These are phyloP conservation scores for Physcomitrellopsis africana DNA, from an alignment of 225 moss, liverwort and hornwort genomes.

Conservation along the genomic window DNA sequence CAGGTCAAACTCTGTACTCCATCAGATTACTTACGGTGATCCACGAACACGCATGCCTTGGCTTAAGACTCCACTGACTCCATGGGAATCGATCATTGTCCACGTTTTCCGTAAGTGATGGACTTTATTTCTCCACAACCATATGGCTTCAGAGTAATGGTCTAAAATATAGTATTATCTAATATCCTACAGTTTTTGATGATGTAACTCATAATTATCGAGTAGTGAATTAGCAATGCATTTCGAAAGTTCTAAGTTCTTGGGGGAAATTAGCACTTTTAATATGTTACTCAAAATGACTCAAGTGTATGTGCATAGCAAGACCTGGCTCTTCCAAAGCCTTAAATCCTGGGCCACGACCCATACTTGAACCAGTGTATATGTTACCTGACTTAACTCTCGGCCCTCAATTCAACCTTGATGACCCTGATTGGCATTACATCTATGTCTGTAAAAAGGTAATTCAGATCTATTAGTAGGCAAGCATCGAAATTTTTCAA, in stretches of 20 bases:
- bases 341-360: constrained; percentile 35
- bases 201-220: background rate
- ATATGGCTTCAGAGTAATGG: background rate
- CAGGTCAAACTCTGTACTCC: background rate
- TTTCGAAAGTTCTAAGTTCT: background rate
- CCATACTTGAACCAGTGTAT: constrained; percentile 45
- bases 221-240: background rate
- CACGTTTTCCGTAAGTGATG: constrained; percentile 37
- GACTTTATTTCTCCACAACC: background rate
- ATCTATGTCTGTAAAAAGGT: constrained; percentile 54
- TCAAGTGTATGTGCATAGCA: constrained; percentile 35
- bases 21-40: constrained; percentile 48
- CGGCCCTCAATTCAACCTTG: constrained; percentile 56
- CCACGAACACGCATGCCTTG: constrained; percentile 42
- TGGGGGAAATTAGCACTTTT: background rate
- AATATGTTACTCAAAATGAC: background rate
- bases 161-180: background rate
- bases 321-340: constrained; percentile 51
- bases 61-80: constrained; percentile 36
- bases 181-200: background rate
- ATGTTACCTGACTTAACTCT: constrained; percentile 49
- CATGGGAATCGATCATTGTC: constrained; percentile 41
- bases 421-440: constrained; percentile 64
- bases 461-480: background rate
- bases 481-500: background rate